Evolutionary conservation across 2,329 filamentous ascomycete genomes (phyloP), one percentile per base, ranked within the genome.

Genomic region (Magnaporthales sp.): DNA sequence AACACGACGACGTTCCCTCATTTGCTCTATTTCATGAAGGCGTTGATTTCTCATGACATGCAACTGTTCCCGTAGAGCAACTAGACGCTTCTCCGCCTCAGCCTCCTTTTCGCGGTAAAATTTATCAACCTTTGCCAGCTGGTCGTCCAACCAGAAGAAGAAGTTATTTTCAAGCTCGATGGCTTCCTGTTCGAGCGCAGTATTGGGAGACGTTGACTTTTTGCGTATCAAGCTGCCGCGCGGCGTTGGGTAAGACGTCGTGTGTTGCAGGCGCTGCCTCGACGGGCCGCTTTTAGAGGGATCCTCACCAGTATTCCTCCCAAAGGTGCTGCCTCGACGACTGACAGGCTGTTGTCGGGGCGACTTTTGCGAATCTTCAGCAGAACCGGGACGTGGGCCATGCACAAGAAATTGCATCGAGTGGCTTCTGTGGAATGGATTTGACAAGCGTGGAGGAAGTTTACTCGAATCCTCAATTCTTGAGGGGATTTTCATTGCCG

Each of bases 21-120:
- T 73, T 61, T 80, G 78, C 68, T 83, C 77, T 67, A 92, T 81
- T 74, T 97, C 92, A 65, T 89, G 84, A 30, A 92, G 84, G 26
- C 94, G 88, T 15, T 90, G 86, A 75, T 96, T 92, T 61, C 93
- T 86, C 92, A 98, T 97, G 72, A 96, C 91, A 74, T 96, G 93
- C 32, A 99, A 83, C 75, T 99, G 95, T 65, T 93, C 87, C 58
- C 91, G 86, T 62, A 99, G 81, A 4, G 90, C 76, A 0, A 81
- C 79, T 27, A 97, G 80, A 2, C 93, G 86, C 66, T 89, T 80
- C 0, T 87, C 90, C 0, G 94, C 92, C 74, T 97, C 92, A 30
- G 91, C 85, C 74, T 99, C 95, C 74, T 97, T 97, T 70, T 86
- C 80, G 71, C 86, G 88, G 80, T 98, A 98, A 74, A 99, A 99